Base-by-base conservation (phyloP, 345 rosid species). In the Hirschfeldia incana region DNA sequence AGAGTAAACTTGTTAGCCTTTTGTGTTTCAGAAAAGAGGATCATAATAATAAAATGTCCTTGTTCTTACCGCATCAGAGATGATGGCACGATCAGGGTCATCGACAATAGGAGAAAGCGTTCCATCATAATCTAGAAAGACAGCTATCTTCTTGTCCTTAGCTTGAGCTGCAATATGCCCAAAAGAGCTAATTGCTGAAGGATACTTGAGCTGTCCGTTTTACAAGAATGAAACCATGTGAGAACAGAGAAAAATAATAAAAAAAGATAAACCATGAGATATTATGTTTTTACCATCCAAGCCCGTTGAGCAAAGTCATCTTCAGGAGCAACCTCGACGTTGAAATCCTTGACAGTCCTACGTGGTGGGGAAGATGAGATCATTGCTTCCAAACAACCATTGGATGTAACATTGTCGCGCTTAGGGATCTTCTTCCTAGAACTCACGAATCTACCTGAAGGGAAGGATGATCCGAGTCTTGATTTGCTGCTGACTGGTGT, bases 31-130 rank as follows among this genome's bases (percentile, higher is more conserved):
- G 1, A 61, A 0, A 16, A 33, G 27, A 78, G 28, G 1, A 34
- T 34, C 13, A 30, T 15, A 26, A 30, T 27, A 16, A 13, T 39
- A 59, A 69, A 17, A 6, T 4, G 37, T 9, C 39, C 5, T 53
- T 27, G 39, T 55, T 78, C 92, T 88, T 85, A 94, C 98, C 59
- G 85, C 78, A 62, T 86, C 88, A 74, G 98, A 90, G 90, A 94
- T 89, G 39, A 86, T 76, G 59, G 98, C 98, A 32, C 86, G 85
- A 81, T 92, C 96, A 8, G 98, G 98, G 67, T 94, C 93, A 82
- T 94, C 97, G 4, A 94, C 98, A 2, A 94, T 94, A n/a, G 98
- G 98, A 9, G 98, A 94, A 79, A 94, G 96, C 3, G 97, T 91
- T 69, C 99, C 99, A 67, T 94, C 99, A 34, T 94, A 94, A 72